Evolutionary conservation across 371 early-diverging fungal species (phyloP), one percentile per base, ranked within the genome.

Genomic region (Lichtheimia corymbifera): DNA sequence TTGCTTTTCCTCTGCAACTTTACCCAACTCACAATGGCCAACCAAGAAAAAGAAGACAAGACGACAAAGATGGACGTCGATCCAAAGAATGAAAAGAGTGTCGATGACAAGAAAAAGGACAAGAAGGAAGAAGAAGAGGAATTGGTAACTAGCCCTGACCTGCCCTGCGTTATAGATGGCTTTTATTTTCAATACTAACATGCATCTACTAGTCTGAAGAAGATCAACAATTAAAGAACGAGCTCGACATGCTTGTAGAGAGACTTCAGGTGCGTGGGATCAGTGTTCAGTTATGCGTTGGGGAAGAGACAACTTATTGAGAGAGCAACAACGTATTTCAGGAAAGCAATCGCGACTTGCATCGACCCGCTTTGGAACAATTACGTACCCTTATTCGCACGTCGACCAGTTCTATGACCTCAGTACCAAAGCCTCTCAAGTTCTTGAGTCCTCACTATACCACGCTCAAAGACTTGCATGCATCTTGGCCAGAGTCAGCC

Each of bases 361-460:
- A 96, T 74, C 85, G 86, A 63, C 89, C 94, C 35, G 85, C 97
- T 14, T 84, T 98, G 61, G 95, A 96, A 66, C 86, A 88, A 51
- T 77, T 98, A 42, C 88, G 92, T 64, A 92, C 91, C 15, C 67
- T 92, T 44, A 95, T 98, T 71, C 91, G 94, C 61, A 94, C 96
- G 18, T 90, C 97, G 5, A 94, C 97, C 0, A 91, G 90, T 61
- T 97, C 99, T 42, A 97, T 98, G 98, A 97, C 99, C 4, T 93
- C 97, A 20, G 99, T 98, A 6, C 98, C 99, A 24, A 98, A 98
- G 71, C 97, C 98, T 11, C 85, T 98, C 64, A 98, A 98, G 79
- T 98, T 91, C 64, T 77, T 98, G 62, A 83, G 94, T 55, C 89
- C 89, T 52, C 93, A 93, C 63, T 97, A 95, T 71, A 70, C 78